phyloP scores from a whole-genome alignment of 805 yeast genomes.

The Danielia reshetovae region DNA sequence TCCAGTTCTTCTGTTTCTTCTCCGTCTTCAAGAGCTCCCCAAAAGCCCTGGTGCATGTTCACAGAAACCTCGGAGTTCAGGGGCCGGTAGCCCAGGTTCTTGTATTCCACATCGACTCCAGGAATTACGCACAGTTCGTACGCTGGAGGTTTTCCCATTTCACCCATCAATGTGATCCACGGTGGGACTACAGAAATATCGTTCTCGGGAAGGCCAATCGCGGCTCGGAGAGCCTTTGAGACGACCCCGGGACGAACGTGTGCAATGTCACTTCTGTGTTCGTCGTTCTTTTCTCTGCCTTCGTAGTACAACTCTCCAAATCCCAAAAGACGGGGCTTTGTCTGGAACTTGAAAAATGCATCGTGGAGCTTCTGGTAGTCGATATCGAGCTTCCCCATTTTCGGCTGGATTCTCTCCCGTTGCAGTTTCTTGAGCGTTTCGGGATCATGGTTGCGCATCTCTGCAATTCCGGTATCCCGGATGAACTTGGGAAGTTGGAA shows the following conservation, averaged over 20 bases:
- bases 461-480: constrained; percentile 76
- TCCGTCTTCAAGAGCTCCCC: constrained; percentile 34
- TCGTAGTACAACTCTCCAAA: constrained; percentile 82
- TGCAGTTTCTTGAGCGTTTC: constrained; percentile 64
- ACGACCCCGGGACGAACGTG: constrained; percentile 64
- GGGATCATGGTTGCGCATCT: constrained; percentile 73
- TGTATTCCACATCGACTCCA: constrained; percentile 36
- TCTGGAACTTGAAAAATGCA: constrained; percentile 81
- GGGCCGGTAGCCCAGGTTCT: constrained; percentile 30
- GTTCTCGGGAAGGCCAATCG: constrained; percentile 60
- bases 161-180: constrained; percentile 70
- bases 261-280: constrained; percentile 27
- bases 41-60: constrained; percentile 15
- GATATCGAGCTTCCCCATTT: constrained; percentile 78
- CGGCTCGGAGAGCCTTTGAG: constrained; percentile 57
- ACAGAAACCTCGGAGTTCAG: constrained; percentile 7
- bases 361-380: constrained; percentile 79
- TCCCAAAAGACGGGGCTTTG: constrained; percentile 61
- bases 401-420: constrained; percentile 85
- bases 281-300: constrained; percentile 56
- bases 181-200: constrained; percentile 51
- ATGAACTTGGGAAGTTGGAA: constrained; percentile 79
- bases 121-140: constrained; percentile 64
- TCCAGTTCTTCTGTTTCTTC: constrained; percentile 47
- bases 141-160: constrained; percentile 79